Percentiles rank a stretch among this genome's conserved stretches.
Evolutionary conservation across 495 filamentous ascomycete species (phyloP).

Genomic region (Apiosordaria backusii): DNA sequence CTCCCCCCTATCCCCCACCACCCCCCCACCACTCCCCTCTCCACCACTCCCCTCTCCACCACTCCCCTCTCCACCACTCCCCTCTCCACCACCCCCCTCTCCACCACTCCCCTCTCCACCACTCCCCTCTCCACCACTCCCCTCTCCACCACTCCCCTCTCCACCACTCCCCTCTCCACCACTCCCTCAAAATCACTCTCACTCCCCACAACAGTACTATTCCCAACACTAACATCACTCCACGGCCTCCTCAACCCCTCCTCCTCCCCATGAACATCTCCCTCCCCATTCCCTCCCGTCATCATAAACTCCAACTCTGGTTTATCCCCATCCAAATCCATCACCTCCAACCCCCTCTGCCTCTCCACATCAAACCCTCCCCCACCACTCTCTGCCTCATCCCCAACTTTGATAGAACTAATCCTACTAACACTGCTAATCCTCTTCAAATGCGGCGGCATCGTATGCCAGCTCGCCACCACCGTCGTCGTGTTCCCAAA

Average conservation of each 20-base stretch:
- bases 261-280: not conserved
- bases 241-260: not conserved
- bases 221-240: not conserved
- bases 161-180: not conserved
- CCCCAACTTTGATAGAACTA: conserved; percentile 14
- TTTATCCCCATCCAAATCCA: not conserved
- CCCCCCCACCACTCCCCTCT: no score
- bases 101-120: no score
- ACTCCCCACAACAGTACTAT: conserved; percentile 1
- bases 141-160: no score
- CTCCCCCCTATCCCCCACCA: not conserved
- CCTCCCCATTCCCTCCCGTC: not conserved
- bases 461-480: conserved; percentile 12
- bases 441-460: conserved; percentile 18
- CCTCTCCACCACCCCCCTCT: no score
- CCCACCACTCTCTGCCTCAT: not conserved
- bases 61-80: no score
- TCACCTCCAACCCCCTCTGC: conserved; percentile 1
- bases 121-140: no score
- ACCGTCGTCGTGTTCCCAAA: conserved; percentile 15
- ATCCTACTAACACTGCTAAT: conserved; percentile 18
- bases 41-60: no score
- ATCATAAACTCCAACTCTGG: conserved; percentile 6
- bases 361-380: not conserved
- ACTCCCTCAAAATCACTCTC: not conserved